Evolutionary conservation across 768 basidiomycete genomes (phyloP), one percentile per base, ranked within the genome.

Genomic region (Neoboletus magnificus): DNA sequence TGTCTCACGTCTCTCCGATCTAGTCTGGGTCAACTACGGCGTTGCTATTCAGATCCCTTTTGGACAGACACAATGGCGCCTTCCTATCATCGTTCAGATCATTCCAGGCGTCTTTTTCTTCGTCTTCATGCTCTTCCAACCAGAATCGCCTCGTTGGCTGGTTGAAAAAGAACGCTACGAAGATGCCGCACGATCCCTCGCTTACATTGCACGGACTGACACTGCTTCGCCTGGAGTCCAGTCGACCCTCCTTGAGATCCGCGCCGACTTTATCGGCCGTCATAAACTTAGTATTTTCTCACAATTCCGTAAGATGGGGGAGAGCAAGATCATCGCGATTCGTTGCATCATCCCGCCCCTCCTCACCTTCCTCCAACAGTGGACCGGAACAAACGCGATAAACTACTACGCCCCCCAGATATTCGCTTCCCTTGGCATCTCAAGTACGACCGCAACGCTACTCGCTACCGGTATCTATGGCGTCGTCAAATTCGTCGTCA

Each of bases 111-210:
- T 68, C 11, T 56, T 78, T 20, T 71, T 78, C 50, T 60, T 73
- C 18, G 0, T 66, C 15, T 57, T 62, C n/a, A 75, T 77, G 74
- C 53, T 66, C 32, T 72, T 71, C 57, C 71, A 76, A 30, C 71
- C 75, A 2, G 76, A 77, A 61, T 77, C 77, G 1, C 76, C 77
- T 13, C 71, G 75, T 2, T 77, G 75, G 74, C 58, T 77, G 5
- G 74, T 72, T 8, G 72, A 75, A 57, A 67, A 62, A 22, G 69
- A 68, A 29, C 62, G 68, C 3, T 71, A 67, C 33, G 71, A 73
- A 10, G 70, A 76, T 2, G 74, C 75, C 5, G 68, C 65, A 1
- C 52, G 30, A 45, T 71, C 64, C 3, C 74, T 68, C 35, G 70
- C 67, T 8, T 71, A 66, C 48, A 72, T 67, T 8, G 60, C 61